These are phyloP conservation scores for Keqinozyma sinolaborantium DNA, from an alignment of 1,139 yeast species.

Conservation along the genomic window DNA sequence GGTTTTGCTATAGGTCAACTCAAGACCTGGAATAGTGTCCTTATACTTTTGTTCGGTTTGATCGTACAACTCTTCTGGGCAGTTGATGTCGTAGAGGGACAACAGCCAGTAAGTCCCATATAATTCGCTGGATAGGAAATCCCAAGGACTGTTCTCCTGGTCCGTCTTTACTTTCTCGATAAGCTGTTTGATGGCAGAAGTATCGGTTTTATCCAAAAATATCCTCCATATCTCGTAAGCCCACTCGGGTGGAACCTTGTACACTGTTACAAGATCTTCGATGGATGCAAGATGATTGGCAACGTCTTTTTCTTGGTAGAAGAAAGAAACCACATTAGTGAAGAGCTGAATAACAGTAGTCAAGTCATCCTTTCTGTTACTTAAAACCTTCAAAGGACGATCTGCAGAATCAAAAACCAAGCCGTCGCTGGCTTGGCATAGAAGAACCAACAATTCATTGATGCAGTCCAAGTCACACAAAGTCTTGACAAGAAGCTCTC, in stretches of 20 bases:
- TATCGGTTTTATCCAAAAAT: slow-evolving; percentile 18
- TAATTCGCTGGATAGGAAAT: slow-evolving; percentile 38
- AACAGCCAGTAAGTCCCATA: slow-evolving; percentile 72
- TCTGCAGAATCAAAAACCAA: slow-evolving; percentile 40
- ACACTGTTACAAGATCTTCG: slow-evolving; percentile 42
- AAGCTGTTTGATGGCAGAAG: background rate
- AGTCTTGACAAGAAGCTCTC: slow-evolving; percentile 47
- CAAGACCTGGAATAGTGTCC: slow-evolving; percentile 14
- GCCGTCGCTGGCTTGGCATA: slow-evolving; percentile 50
- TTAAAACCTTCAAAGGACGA: slow-evolving; percentile 65
- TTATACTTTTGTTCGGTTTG: slow-evolving; percentile 33
- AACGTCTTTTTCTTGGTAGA: slow-evolving; percentile 31
- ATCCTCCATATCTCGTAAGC: slow-evolving; percentile 80
- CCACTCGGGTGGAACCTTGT: slow-evolving; percentile 60
- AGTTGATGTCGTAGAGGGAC: slow-evolving; percentile 70
- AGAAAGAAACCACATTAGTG: slow-evolving; percentile 55
- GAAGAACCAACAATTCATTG: slow-evolving; percentile 62
- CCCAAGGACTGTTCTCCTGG: slow-evolving; percentile 18
- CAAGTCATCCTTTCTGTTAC: slow-evolving; percentile 72
- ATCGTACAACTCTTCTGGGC: slow-evolving; percentile 48
- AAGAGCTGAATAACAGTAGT: slow-evolving; percentile 62
- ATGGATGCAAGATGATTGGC: slow-evolving; percentile 44
- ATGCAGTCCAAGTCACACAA: slow-evolving; percentile 46
- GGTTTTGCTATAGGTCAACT: slow-evolving; percentile 27
- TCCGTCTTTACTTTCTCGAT: background rate